Conservation (phyloP, 2,329 filamentous ascomycete genomes). For the Colletotrichum aenigma region DNA sequence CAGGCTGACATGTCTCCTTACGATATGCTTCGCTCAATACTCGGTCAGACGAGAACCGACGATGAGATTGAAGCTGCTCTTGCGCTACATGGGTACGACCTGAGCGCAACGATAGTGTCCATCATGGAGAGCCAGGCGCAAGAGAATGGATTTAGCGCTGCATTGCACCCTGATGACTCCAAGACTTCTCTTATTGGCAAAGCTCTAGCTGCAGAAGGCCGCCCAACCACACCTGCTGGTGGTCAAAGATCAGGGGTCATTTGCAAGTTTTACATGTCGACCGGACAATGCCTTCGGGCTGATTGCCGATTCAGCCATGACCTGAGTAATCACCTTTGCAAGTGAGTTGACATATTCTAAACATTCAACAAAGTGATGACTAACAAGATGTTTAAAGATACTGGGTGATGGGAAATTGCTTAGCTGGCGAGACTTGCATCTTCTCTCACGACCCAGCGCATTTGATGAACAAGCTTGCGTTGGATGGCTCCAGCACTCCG, state of each 20-base stretch:
- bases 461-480: constrained; percentile 78
- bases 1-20: constrained; percentile 95
- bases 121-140: constrained; percentile 77
- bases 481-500: constrained; percentile 72
- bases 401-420: constrained; percentile 94
- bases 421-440: constrained; percentile 91
- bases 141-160: constrained; percentile 35
- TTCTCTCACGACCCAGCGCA: constrained; percentile 96
- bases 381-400: constrained; percentile 62
- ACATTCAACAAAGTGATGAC: neutral
- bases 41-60: constrained; percentile 86
- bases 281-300: constrained; percentile 91
- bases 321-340: constrained; percentile 94
- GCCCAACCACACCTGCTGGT: constrained; percentile 75
- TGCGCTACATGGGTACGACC: constrained; percentile 87
- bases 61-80: constrained; percentile 95
- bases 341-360: constrained; percentile 64
- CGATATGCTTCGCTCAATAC: constrained; percentile 94
- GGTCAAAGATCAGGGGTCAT: constrained; percentile 82
- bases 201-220: constrained; percentile 77
- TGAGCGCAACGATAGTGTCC: constrained; percentile 87
- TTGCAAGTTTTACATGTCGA: constrained; percentile 96
- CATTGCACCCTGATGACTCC: constrained; percentile 52
- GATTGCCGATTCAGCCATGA: constrained; percentile 98
- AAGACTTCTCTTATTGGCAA: constrained; percentile 84